Evolutionary conservation across 2,329 filamentous ascomycete species (phyloP), one percentile per base, ranked within the genome.

Genomic region (Dryadomyces quercivorus): DNA sequence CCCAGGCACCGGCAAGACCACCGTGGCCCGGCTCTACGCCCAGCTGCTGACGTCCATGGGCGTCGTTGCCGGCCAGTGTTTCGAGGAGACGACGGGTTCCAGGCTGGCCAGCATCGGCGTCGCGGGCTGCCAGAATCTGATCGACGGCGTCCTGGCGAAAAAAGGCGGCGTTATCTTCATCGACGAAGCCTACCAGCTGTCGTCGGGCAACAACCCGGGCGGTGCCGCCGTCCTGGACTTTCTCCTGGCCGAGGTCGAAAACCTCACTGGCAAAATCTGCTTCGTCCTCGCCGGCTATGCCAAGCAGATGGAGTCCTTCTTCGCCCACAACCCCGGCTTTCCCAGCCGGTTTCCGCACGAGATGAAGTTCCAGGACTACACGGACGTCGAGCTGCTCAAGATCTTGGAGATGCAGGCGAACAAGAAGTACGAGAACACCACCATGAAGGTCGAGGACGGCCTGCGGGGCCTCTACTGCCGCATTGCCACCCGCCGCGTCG

Each of bases 1-100:
- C 60, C 86, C 86, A 0, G 86, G 87, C 3, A 90, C 86, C 1
- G 79, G 81, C 0, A 90, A 90, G 69, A 92, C 87, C 0, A 91
- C 86, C 0, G 82, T 91, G 0, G 86, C 86, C 0, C 74, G 86
- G 0, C 67, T 86, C 0, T 90, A 88, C 55, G 83, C 18, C 13
- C 74, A 79, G 7, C 84, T 89, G 40, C 69, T 92, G 0, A 72
- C 75, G 0, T 74, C 78, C 0, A 68, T 86, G 0, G 80, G 82
- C 0, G 78, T 80, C 0, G 70, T 92, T 5, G 73, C 84, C 0
- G 84, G 85, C 0, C 64, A 65, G 9, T 56, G 60, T 2, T 85
- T 90, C 57, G 64, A 81, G 8, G 86, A 91, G 59, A 85, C 78
- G 0, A 84, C 85, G 0, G 87, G 86, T 0, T 80, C 86, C 0